Conservation (phyloP, 768 basidiomycete genomes). For the Mycena kentingensis region DNA sequence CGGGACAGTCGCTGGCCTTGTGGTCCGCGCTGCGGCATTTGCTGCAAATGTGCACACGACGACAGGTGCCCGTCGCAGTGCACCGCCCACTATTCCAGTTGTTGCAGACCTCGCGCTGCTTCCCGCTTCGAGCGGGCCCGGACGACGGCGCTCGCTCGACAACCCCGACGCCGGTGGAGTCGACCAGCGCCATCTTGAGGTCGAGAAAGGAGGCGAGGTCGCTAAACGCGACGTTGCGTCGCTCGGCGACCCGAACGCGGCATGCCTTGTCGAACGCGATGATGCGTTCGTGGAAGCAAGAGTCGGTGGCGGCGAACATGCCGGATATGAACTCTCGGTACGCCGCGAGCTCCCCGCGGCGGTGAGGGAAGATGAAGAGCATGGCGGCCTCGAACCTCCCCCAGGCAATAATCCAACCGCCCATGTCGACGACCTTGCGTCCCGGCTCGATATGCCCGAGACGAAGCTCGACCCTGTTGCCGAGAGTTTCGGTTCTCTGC, state of each 20-base stretch:
- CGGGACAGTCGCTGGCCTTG: conserved; percentile 4
- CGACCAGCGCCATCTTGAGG: conserved; percentile 9
- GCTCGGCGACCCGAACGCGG: background rate
- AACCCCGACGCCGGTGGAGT: conserved; percentile 4
- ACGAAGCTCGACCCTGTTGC: conserved; percentile 15
- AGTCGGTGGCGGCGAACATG: conserved; percentile 2
- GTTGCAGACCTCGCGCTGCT: conserved; percentile 5
- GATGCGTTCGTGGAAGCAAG: conserved; percentile 4
- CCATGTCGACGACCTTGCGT: conserved; percentile 5
- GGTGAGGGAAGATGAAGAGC: conserved; percentile 8
- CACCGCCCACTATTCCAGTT: conserved; percentile 10
- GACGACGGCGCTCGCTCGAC: conserved; percentile 1
- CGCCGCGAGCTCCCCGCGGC: background rate
- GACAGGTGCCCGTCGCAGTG: background rate
- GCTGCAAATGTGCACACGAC: conserved; percentile 9
- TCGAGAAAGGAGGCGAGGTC: conserved; percentile 6
- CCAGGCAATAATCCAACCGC: conserved; percentile 13
- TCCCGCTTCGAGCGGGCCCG: background rate
- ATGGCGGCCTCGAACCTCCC: background rate
- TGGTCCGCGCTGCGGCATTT: conserved; percentile 1
- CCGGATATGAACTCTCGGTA: conserved; percentile 8
- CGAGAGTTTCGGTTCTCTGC: conserved; percentile 5
- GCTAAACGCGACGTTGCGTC: conserved; percentile 4
- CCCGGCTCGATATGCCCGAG: conserved; percentile 7
- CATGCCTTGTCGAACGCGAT: conserved; percentile 14